These are phyloP conservation scores for Mrakia gelida DNA, from an alignment of 768 basidiomycete species.

Conservation along the genomic window DNA sequence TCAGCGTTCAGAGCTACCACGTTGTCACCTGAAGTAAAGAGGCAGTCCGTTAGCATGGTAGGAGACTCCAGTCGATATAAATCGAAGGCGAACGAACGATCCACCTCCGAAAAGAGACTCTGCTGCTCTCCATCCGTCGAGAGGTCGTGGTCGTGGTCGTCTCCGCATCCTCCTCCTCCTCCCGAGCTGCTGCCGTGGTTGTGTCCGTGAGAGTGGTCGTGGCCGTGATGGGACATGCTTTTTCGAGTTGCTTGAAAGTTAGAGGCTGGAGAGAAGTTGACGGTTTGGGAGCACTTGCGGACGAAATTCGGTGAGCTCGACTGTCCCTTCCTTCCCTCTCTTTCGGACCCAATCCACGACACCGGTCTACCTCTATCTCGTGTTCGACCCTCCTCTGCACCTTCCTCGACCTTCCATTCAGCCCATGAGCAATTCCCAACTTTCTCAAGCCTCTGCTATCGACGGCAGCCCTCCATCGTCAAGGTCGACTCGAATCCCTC, in stretches of 20 bases:
- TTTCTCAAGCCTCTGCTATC: too few relatives aligned
- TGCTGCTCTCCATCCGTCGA: conserved; percentile 22
- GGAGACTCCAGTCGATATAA: background rate
- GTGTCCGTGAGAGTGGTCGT: background rate
- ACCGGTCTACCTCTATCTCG: too few relatives aligned
- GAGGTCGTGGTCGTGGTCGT: conserved; percentile 27
- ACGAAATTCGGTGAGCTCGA: too few relatives aligned
- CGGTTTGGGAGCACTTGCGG: too few relatives aligned
- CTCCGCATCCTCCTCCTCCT: conserved; percentile 15
- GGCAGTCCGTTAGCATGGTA: background rate
- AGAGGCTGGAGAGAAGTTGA: background rate
- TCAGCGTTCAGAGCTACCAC: conserved; percentile 30
- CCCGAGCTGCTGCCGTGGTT: background rate
- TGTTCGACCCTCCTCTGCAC: too few relatives aligned
- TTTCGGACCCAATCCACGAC: too few relatives aligned
- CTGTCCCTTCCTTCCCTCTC: too few relatives aligned
- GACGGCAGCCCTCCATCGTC: too few relatives aligned
- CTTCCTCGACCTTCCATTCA: too few relatives aligned
- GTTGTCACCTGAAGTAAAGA: conserved; percentile 10
- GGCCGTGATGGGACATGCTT: background rate
- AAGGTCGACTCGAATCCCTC: too few relatives aligned
- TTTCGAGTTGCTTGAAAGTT: background rate
- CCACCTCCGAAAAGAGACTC: conserved; percentile 13
- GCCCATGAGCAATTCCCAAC: too few relatives aligned
- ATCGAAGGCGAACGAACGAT: conserved; percentile 14